Percentiles rank a stretch among this genome's conserved stretches.
phyloP scores from a whole-genome alignment of 2,329 filamentous ascomycete species.

The Exophiala calicioides region DNA sequence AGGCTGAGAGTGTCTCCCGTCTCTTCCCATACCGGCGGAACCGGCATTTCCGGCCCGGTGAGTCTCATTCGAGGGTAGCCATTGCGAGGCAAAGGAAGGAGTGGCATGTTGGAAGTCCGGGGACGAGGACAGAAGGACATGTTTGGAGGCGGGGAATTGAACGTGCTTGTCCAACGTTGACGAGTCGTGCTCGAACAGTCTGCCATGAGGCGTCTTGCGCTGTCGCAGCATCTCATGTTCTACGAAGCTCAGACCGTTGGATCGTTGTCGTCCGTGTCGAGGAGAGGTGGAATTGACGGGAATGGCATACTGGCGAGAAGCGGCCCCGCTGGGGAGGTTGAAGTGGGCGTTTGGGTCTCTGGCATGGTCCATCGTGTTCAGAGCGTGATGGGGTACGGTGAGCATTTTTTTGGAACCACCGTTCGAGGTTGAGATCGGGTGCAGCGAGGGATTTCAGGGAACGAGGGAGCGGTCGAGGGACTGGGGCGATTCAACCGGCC shows the following conservation, averaged over 20 bases:
- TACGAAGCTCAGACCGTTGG: conserved; percentile 30
- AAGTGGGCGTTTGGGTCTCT: conserved; percentile 18
- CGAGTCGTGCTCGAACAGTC: conserved; percentile 84
- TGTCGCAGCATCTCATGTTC: conserved; percentile 70
- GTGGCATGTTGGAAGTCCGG: conserved; percentile 31
- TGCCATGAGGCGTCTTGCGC: conserved; percentile 92
- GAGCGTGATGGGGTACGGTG: conserved; percentile 15
- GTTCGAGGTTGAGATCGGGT: background rate
- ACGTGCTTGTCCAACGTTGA: conserved; percentile 71
- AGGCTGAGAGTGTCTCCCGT: conserved; percentile 11
- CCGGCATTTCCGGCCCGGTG: conserved; percentile 7
- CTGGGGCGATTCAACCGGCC: conserved; percentile 15
- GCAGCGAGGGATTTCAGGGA: background rate
- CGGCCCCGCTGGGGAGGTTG: conserved; percentile 13
- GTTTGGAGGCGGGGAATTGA: conserved; percentile 76
- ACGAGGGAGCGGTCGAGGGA: background rate
- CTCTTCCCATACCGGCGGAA: conserved; percentile 16
- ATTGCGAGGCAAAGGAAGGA: conserved; percentile 34
- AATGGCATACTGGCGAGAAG: conserved; percentile 29
- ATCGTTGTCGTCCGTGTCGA: conserved; percentile 16
- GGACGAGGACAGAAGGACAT: conserved; percentile 71
- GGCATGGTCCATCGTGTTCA: conserved; percentile 22
- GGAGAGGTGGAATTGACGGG: conserved; percentile 11
- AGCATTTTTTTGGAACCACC: conserved; percentile 16
- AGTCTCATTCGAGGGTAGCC: conserved; percentile 33